Evolutionary conservation across 1,284 basidiomycete species (phyloP), one percentile per base, ranked within the genome.

Genomic region (Austroboletus niveus): DNA sequence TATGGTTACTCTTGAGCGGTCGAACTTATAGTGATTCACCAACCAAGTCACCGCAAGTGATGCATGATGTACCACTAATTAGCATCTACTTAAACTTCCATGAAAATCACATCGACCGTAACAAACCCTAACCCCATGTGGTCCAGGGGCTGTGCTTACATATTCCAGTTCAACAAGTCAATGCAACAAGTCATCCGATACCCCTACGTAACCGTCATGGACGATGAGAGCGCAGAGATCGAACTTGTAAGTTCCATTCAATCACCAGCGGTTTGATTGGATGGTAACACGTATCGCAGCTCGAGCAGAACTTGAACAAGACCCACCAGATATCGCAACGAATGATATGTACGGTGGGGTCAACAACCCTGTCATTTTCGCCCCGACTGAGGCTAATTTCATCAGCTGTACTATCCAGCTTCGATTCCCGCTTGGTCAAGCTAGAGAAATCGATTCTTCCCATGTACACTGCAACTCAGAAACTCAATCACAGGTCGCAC

Each of bases 291-390:
- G n/a, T 42, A 9, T 42, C 41, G 38, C 49, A 90, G 89, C 78
- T 92, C 10, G 88, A 92, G 71, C 89, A 92, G 69, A 91, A 92
- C 65, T 75, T 92, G 43, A 84, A 87, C 68, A 92, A 91, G 69
- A 91, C 89, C 0, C 79, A 80, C 24, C 88, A 88, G 60, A 87
- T 89, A 53, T 90, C 88, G 1, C 85, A 87, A 60, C 75, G 87
- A 45, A 91, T 92, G 89, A 90, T 81, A 57, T 81, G 88, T 90
- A 71, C 53, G 85, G 29, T 17, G 71, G 15, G 31, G 42, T 22
- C n/a, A 6, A 38, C 15, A 27, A 27, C 42, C 27, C 38, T 29
- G 17, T 24, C 20, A 10, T 24, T 42, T 29, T 42, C 38, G 32
- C 17, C 44, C 15, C 7, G 43, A 53, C 47, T 27, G 30, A 42